Evolutionary conservation across 176 grass and related monocot genomes (phyloP).

Genomic region (Areca catechu): DNA sequence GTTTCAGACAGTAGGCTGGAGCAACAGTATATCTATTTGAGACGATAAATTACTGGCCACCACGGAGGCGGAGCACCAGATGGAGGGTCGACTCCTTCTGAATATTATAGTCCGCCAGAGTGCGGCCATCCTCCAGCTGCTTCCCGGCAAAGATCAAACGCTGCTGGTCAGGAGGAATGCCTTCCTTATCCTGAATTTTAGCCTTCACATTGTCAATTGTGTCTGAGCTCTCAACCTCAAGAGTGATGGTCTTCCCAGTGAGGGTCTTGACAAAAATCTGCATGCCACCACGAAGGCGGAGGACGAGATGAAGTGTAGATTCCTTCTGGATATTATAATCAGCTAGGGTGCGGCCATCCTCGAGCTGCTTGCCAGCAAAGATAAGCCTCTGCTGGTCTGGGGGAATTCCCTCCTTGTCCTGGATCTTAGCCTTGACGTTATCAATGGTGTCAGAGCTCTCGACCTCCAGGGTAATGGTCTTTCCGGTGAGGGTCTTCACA

Average conservation of each 20-base stretch:
- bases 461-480: constrained; percentile 51
- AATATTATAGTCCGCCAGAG: background rate
- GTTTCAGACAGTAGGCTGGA: no score
- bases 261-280: no score
- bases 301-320: background rate
- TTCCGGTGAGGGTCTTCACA: constrained; percentile 55
- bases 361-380: no score
- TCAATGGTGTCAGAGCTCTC: constrained; percentile 42
- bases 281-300: no score
- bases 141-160: background rate
- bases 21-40: no score
- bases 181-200: no score
- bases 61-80: constrained; percentile 4
- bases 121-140: background rate
- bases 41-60: background rate
- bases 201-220: no score
- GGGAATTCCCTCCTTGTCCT: constrained; percentile 67
- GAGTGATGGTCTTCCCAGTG: no score
- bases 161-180: background rate
- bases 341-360: background rate
- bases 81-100: background rate
- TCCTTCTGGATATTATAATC: constrained; percentile 5
- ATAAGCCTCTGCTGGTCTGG: constrained; percentile 48
- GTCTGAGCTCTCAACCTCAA: no score
- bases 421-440: constrained; percentile 61